Evolutionary conservation across 208 protist genomes (phyloP).

Genomic region (Entamoeba invadens): DNA sequence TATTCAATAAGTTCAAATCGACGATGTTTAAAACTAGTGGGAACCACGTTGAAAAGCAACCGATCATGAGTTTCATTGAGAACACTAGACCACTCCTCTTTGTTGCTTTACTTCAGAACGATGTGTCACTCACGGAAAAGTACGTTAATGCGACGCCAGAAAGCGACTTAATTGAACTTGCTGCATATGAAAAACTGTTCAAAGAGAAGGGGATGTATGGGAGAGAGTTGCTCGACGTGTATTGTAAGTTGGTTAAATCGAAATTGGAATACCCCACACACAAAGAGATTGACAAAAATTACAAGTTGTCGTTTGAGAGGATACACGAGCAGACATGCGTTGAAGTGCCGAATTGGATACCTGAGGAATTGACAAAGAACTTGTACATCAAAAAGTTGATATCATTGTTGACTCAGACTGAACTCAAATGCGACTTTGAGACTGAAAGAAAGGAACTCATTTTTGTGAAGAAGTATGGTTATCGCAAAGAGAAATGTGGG

Average conservation of each 20-base stretch:
- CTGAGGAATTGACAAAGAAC: neutral
- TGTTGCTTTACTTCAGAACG: neutral
- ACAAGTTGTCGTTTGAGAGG: neutral
- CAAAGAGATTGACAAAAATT: neutral
- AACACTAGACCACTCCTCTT: neutral
- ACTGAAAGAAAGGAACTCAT: neutral
- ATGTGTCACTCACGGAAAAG: neutral
- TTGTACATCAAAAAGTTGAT: neutral
- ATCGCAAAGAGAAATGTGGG: neutral
- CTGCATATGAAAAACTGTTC: neutral
- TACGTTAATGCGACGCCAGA: neutral
- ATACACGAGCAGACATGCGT: neutral
- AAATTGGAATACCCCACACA: neutral
- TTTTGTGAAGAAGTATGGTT: neutral
- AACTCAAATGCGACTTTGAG: neutral
- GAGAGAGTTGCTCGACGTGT: neutral
- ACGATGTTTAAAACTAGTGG: neutral
- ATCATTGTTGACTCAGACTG: neutral
- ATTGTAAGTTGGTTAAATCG: neutral
- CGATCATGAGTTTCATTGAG: neutral
- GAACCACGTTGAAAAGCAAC: neutral
- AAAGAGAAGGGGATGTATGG: neutral
- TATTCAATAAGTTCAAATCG: neutral
- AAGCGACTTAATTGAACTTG: neutral
- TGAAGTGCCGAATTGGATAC: neutral